These are phyloP conservation scores for Tympanopsis confertula DNA, from an alignment of 2,329 filamentous ascomycete genomes.

Conservation along the genomic window DNA sequence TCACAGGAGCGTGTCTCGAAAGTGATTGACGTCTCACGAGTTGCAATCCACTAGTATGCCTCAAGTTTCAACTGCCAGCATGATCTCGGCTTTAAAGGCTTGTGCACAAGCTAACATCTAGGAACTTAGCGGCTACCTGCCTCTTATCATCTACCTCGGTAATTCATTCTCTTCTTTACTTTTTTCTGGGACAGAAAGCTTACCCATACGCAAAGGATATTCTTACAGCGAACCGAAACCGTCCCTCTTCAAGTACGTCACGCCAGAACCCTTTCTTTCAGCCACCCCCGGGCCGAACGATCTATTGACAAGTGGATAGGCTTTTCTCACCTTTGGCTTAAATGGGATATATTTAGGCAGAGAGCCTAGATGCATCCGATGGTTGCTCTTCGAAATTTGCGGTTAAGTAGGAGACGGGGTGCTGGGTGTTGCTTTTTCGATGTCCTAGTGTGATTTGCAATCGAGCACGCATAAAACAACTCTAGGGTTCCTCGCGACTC, in stretches of 20 bases:
- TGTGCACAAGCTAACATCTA: too few species aligned
- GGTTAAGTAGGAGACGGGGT: too few species aligned
- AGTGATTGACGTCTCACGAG: constrained; percentile 86
- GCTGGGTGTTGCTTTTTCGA: too few species aligned
- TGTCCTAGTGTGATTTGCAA: too few species aligned
- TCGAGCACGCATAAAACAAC: too few species aligned
- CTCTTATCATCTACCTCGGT: constrained; percentile 94
- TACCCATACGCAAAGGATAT: not conserved
- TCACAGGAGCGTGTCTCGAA: constrained; percentile 76
- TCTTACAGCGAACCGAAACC: constrained; percentile 1
- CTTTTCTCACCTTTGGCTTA: not conserved
- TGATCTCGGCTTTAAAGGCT: too few species aligned
- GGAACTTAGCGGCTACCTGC: constrained; percentile 83
- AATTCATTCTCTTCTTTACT: constrained; percentile 20
- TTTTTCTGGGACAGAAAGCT: not conserved
- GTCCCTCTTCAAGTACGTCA: not conserved
- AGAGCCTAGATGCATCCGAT: too few species aligned
- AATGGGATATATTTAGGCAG: too few species aligned
- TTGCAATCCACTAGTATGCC: constrained; percentile 88
- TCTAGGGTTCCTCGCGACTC: too few species aligned
- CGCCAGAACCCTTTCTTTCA: not conserved
- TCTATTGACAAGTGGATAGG: not conserved
- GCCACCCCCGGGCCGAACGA: not conserved
- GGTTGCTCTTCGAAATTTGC: too few species aligned
- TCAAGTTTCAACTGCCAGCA: too few species aligned